Evolutionary conservation across 2,329 filamentous ascomycete species (phyloP), one percentile per base, ranked within the genome.

Genomic region (Massarina eburnea): DNA sequence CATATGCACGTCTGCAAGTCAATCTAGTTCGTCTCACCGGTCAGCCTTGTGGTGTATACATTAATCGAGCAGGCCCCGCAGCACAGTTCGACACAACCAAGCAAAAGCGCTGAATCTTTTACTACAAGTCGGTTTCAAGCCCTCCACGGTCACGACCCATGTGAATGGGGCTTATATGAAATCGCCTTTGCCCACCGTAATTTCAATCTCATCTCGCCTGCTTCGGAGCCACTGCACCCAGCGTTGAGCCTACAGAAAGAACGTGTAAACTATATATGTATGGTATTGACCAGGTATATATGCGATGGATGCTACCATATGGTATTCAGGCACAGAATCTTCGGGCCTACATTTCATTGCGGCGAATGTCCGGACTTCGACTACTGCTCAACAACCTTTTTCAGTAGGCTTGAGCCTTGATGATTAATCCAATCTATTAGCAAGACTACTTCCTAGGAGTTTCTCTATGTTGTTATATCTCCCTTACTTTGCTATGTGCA

Each of bases 291-390:
- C 10, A n/a, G 7, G 12, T 12, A 22, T 14, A 19, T n/a, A 2
- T 50, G 48, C 21, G 40, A 50, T 33, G 43, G 43, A 6, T 49
- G 46, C 15, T 26, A 19, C 18, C 21, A 3, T 10, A 22, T 17
- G 45, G 7, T 14, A 35, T 8, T 14, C 32, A 22, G 12, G 5
- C 3, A 39, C 15, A n/a, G 4, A 17, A 26, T 35, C n/a, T 18
- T 4, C 29, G 42, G 45, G 10, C 42, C 42, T 15, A 14, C 12
- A 20, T 44, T 46, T 33, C 29, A 44, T 8, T 52, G 49, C 34
- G 35, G 18, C 24, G 24, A 38, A 7, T 52, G 45, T 32, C 24
- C 22, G 14, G 46, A 46, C 26, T 52, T 45, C 24, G 46, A 52
- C 19, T 49, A 52, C 27, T 52, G 49, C 32, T 49, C n/a, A n/a